Conservation (phyloP, 75 land plant genomes). For the Chamaecyparis obtusa region DNA sequence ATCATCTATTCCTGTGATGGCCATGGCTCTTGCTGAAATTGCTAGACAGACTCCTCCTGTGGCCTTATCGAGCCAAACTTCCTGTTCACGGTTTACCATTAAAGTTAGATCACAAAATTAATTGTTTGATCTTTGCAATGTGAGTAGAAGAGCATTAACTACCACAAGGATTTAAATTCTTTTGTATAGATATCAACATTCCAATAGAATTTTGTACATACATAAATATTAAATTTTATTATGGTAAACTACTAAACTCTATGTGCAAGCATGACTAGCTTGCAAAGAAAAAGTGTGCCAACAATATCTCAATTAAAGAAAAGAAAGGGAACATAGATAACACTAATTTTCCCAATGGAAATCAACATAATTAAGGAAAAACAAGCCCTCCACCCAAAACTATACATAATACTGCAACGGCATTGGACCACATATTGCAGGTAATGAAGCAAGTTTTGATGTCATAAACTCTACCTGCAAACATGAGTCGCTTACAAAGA, state of each 20-base stretch:
- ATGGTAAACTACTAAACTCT: neutral
- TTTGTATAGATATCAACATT: no score
- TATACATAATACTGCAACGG: neutral
- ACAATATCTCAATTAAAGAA: neutral
- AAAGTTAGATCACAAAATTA: neutral
- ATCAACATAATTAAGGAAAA: neutral
- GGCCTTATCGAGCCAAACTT: slow-evolving; percentile 53
- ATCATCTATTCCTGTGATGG: slow-evolving; percentile 73
- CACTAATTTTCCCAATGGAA: neutral
- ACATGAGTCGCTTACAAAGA: neutral
- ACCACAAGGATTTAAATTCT: neutral
- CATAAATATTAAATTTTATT: neutral
- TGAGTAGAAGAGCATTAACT: neutral
- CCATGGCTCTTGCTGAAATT: slow-evolving; percentile 52
- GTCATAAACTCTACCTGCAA: neutral
- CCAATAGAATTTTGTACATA: no score
- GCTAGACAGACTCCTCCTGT: slow-evolving; percentile 60
- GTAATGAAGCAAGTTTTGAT: no score
- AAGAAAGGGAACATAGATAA: neutral
- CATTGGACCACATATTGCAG: neutral
- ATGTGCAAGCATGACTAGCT: neutral
- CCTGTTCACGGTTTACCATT: slow-evolving; percentile 18
- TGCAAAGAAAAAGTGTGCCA: neutral
- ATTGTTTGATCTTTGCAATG: neutral
- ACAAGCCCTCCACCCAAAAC: neutral